Base-by-base conservation (phyloP, 305 asterid species). In the Ajuga reptans region DNA sequence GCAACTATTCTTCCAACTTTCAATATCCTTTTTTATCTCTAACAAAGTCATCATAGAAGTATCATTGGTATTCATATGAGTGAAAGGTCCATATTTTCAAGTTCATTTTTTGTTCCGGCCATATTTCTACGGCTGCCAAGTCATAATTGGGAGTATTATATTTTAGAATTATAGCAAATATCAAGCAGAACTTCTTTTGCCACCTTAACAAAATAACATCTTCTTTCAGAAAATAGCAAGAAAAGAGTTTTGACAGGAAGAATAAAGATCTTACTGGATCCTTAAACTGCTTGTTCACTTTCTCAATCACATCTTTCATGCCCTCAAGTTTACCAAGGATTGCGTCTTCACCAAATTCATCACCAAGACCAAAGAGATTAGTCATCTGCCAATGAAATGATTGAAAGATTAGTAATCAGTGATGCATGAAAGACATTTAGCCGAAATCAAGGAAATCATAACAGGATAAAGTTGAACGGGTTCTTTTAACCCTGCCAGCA, bases 281-380 rank as follows among this genome's bases (percentile, higher is more conserved):
- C 84, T 92, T 92, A 54, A 90, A 92, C 82, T 90, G 98, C 78
- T 75, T 79, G 84, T 89, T 92, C 77, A 92, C 98, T 85, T 92
- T 84, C 75, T 90, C 88, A 82, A 92, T 85, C 81, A 92, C 78
- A 39, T 88, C 96, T 85, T 86, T 92, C 96, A 92, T 84, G 79
- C 98, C 96, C 78, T 92, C 98, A 45, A 92, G 92, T 87, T 79
- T 92, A 33, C 96, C 96, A 18, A 90, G 82, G 75, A 92, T 83
- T 51, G 98, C 91, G 10, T 89, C 98, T 83, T 87, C 97, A 58
- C 84, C 92, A 69, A 90, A 90, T 75, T 90, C 96, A 51, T 88
- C 97, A 21, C 68, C 95, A 17, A 73, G 71, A 18, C 98, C 98
- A 66, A 92, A 76, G 52, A 92, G 77, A 55, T 84, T 85, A 71